Base-by-base conservation (phyloP, 2,329 filamentous ascomycete genomes). In the Colletotrichum aenigma region DNA sequence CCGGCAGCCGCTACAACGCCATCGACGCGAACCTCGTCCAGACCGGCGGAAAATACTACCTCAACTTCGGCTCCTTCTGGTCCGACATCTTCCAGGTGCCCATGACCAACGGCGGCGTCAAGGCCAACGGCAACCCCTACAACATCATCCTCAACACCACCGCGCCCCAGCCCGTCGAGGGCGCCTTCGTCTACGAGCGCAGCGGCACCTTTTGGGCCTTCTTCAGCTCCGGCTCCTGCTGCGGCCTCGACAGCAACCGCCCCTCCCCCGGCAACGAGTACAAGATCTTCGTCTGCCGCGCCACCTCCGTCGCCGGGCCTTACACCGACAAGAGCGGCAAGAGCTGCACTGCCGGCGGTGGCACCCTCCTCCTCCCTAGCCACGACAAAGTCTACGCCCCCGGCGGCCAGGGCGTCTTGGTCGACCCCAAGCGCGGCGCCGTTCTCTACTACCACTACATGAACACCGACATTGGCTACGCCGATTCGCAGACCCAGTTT, bases 51-150 rank as follows among this genome's bases (percentile, higher is more conserved):
- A 77, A 78, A 4, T 89, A 88, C 78, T 87, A 88, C 73, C 83
- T 93, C 81, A 91, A 87, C 75, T 95, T 94, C 77, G 93, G 93
- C 28, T 93, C 91, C 15, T 95, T 94, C 87, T 95, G 92, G 92
- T 82, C 85, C 8, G 89, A 92, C 79, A 87, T 94, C 74, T 93
- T 91, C 84, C 90, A 91, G 80, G 90, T 91, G 2, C 80, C 85
- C 43, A 88, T 94, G 82, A 80, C 78, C 43, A 80, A 81, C 36
- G 78, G 81, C 3, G 80, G 82, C 9, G 84, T 81, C 13, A 82
- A 80, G 26, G 79, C 79, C 5, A 74, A 80, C 4, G 78, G 80
- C 6, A 72, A 67, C 10, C 75, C 81, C 1, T 80, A 86, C 73
- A 87, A 92, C 67, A 83, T 93, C 66, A 87, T 89, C 3, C 93